A percentile compares a stretch with the other conserved stretches of the same genome.
phyloP scores from a whole-genome alignment of 768 basidiomycete genomes.

The Boletus sp. region DNA sequence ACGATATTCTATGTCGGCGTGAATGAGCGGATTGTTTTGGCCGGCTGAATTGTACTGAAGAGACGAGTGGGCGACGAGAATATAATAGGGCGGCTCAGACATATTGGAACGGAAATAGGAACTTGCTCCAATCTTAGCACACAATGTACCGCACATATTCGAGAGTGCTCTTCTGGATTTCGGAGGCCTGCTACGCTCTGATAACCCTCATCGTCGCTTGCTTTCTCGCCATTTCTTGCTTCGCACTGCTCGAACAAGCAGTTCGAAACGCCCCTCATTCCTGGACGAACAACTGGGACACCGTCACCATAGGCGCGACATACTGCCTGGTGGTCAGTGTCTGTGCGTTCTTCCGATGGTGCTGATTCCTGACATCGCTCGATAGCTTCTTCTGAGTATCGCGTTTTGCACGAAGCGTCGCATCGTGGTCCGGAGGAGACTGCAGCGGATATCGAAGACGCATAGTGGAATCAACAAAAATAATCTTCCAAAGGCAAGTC shows the following conservation, averaged over 20 bases:
- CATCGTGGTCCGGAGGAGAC: conserved; percentile 57
- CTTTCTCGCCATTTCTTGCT: conserved; percentile 59
- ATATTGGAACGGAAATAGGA: conserved; percentile 1
- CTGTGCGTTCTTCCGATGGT: background rate
- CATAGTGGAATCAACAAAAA: conserved; percentile 48
- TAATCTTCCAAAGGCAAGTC: conserved; percentile 58
- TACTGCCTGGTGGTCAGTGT: conserved; percentile 66
- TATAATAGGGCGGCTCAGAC: conserved; percentile 55
- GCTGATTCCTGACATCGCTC: background rate
- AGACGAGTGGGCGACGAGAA: conserved; percentile 62
- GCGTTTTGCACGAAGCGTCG: conserved; percentile 66
- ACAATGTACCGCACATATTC: conserved; percentile 31
- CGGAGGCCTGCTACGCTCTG: conserved; percentile 50
- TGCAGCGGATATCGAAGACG: conserved; percentile 65
- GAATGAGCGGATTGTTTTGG: conserved; percentile 40
- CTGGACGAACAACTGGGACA: conserved; percentile 64
- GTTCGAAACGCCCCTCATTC: conserved; percentile 59
- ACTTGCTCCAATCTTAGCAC: too few relatives aligned
- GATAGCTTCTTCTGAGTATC: conserved; percentile 54
- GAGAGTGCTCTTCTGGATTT: conserved; percentile 47
- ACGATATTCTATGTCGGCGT: conserved; percentile 77
- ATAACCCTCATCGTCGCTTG: conserved; percentile 49
- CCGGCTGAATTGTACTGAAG: conserved; percentile 36
- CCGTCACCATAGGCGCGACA: conserved; percentile 63
- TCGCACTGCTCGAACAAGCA: conserved; percentile 67